Evolutionary conservation across 176 grass and related monocot species (phyloP), one percentile per base, ranked within the genome.

Genomic region (Zoysia japonica): DNA sequence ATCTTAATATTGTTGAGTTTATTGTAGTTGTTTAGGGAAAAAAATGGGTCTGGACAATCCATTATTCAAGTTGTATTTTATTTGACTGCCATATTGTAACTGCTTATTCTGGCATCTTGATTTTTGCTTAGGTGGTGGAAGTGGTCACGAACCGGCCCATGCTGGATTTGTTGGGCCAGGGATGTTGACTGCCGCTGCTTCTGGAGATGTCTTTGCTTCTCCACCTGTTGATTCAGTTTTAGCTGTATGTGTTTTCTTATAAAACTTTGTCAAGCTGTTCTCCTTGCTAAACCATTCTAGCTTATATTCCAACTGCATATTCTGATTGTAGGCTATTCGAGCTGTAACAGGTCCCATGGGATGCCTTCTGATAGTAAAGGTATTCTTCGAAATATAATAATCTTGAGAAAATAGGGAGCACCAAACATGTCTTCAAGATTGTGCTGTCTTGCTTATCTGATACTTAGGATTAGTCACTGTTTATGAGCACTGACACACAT

Each of bases 301-400:
- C 61, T 89, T 45, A 82, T 36, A 73, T 78, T 77, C 9, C 51
- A 67, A 70, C 50, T 9, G 15, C 55, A 65, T 83, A 17, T 61
- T 88, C 71, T 82, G 44, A 76, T 89, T 91, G 70, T 65, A 99
- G 96, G 96, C 92, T 75, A 96, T 99, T 89, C 88, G 96, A 84
- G 92, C 96, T 91, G 96, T 99, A 77, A 99, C 92, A 11, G 96
- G 96, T 82, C 77, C 92, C 40, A 93, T 91, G 88, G 96, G 96
- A 43, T 99, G 96, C 83, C 96, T 99, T 87, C 84, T 99, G 43
- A 96, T 99, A 83, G 90, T 99, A 75, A 99, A 80, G 96, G 96
- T 96, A 93, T 54, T 76, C 45, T 87, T 53, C 47, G 52, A 64
- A 60, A 80, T 36, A 51, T 76, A 16, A 70, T 35, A 51, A 79